Conservation (phyloP, 2,329 filamentous ascomycete species). For the Tolypocladium nubicola region DNA sequence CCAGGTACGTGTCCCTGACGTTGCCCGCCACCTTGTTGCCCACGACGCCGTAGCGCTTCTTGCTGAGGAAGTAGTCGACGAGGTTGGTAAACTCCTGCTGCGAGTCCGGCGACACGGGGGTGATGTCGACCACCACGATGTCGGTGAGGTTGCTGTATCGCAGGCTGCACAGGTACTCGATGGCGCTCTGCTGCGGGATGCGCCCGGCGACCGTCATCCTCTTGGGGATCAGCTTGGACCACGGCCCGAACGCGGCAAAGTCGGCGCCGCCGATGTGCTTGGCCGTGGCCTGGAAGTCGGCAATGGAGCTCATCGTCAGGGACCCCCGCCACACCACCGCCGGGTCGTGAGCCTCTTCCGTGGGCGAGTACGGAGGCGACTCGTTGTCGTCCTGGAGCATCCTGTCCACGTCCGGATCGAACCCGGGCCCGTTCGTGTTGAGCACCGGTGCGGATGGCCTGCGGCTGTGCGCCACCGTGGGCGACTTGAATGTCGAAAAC, state of each 20-base stretch:
- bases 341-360: slow-evolving; percentile 57
- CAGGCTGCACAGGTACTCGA: slow-evolving; percentile 82
- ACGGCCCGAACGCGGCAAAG: slow-evolving; percentile 51
- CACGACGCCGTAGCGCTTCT: slow-evolving; percentile 80
- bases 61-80: slow-evolving; percentile 77
- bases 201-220: slow-evolving; percentile 64
- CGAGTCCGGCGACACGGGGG: slow-evolving; percentile 50
- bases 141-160: slow-evolving; percentile 76
- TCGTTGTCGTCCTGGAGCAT: slow-evolving; percentile 73
- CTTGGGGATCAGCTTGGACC: slow-evolving; percentile 65
- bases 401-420: slow-evolving; percentile 83
- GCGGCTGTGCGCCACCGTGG: slow-evolving; percentile 38
- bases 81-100: slow-evolving; percentile 59
- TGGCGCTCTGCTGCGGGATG: slow-evolving; percentile 72
- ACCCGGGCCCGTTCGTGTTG: slow-evolving; percentile 46
- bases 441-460: slow-evolving; percentile 36
- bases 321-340: slow-evolving; percentile 70
- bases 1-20: slow-evolving; percentile 83
- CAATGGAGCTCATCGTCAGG: slow-evolving; percentile 66
- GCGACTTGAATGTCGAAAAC: slow-evolving; percentile 73
- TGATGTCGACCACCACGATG: slow-evolving; percentile 68
- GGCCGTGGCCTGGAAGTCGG: slow-evolving; percentile 65
- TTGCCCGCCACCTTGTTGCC: slow-evolving; percentile 63
- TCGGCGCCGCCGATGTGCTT: slow-evolving; percentile 80
- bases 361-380: slow-evolving; percentile 74